Base-by-base conservation (phyloP, 805 yeast genomes). In the Metschnikowia reukaufii region DNA sequence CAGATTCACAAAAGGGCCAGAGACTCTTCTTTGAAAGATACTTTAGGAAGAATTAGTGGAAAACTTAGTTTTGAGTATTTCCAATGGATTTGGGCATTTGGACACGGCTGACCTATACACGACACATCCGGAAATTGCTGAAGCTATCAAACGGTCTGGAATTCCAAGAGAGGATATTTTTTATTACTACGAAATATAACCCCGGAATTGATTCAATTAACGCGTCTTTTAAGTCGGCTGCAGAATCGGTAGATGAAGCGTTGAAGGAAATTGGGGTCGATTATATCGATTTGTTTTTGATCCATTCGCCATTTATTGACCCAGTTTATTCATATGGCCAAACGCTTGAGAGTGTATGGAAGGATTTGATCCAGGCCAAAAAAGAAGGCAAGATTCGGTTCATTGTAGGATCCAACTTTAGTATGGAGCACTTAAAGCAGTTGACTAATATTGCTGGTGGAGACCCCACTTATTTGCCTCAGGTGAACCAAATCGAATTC, bases 381-480 rank as follows among this genome's bases (percentile, higher is more conserved):
- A 70, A 73, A 36, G 73, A 73, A 38, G 90, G 90, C 3, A 69
- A 73, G 49, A 84, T 80, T 13, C 76, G 77, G 54, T 72, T 78
- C 53, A 82, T 86, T 51, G 92, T 92, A 12, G 82, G 82, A 16
- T 83, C 89, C 15, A 86, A 86, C 62, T 85, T 82, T 55, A 65
- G 78, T 16, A 70, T 70, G n/a, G 68, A 64, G 5, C 77, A 81
- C 53, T 59, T 84, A 42, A 67, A 83, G 51, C 62, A 55, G 21
- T 62, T 79, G 16, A 58, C 56, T 29, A 43, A 36, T 10, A 60
- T 58, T 2, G 60, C 77, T 37, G 47, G 41, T 6, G 51, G 52
- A 1, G 45, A 46, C 37, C 38, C 36, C 4, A 36, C 70, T 33
- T 61, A 62, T 42, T 72, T 69, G 50, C 88, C 88, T 4, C 73